Evolutionary conservation across 2,329 filamentous ascomycete genomes (phyloP), one percentile per base, ranked within the genome.

Genomic region (Dactylellina sp.): DNA sequence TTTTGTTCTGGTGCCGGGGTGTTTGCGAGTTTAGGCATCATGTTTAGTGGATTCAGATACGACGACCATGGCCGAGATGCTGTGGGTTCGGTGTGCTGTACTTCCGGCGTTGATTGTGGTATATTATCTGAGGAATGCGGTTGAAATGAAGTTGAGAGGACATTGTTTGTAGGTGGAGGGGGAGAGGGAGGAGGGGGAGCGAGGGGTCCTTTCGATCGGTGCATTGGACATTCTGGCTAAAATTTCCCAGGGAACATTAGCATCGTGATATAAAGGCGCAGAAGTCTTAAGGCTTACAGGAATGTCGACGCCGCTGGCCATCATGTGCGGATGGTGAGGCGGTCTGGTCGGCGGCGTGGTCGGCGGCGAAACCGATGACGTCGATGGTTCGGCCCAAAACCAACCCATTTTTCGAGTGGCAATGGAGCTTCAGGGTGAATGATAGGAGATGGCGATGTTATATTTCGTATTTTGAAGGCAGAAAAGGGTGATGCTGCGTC

Each of bases 1-100:
- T 87, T 86, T 82, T 99, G 95, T 75, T 91, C 84, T 0, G 88
- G 84, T 1, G 92, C 88, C 53, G 87, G 90, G 28, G 88, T 86
- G 82, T 98, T 94, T 5, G 93, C 94, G 49, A 98, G 85, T 75
- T 90, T 88, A 42, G 87, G 85, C 94, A 99, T 99, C 85, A 94
- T 97, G 84, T 99, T 99, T 60, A 99, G 85, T 3, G 89, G 89
- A 78, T 91, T 91, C 46, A 91, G 83, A 78, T 89, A 72, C n/a
- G 88, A 88, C 65, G 89, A 83, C 40, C 86, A 85, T 0, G 87
- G 87, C 44, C 82, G 80, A 37, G 79, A 77, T 40, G 76, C 68
- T 53, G 72, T 77, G 61, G 76, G 72, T 77, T 78, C 55, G 77
- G 78, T 56, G 78, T 79, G 70, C 79, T 77, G 55, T 76, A 80